These are phyloP conservation scores for Populus pruinosa DNA, from an alignment of 345 rosid genomes.

Conservation along the genomic window DNA sequence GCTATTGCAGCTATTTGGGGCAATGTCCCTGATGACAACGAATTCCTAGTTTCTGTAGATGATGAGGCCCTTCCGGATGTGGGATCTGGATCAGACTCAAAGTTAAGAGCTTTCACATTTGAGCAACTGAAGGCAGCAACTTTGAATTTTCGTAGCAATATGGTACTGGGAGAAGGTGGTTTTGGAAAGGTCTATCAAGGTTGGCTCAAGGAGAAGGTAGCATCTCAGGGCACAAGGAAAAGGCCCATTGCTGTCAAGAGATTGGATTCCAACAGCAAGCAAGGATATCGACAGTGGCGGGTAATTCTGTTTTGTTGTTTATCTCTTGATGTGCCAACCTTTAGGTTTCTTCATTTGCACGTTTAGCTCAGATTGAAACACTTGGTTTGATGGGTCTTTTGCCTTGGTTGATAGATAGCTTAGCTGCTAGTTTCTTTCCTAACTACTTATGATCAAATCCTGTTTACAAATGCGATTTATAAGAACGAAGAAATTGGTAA, in stretches of 20 bases:
- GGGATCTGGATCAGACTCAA: constrained; percentile 1
- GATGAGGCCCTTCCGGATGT: constrained; percentile 6
- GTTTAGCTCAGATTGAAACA: no score
- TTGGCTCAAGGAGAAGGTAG: constrained; percentile 13
- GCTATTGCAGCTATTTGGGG: constrained; percentile 5
- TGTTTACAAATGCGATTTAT: no score
- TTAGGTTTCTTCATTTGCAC: no score
- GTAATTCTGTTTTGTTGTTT: not conserved
- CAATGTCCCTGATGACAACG: not conserved
- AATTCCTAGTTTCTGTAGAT: not conserved
- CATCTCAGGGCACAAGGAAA: not conserved
- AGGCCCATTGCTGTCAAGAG: constrained; percentile 14
- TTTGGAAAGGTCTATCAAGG: constrained; percentile 1
- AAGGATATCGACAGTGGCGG: constrained; percentile 19
- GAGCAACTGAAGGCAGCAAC: constrained; percentile 18
- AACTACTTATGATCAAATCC: no score
- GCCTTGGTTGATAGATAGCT: no score
- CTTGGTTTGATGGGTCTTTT: no score
- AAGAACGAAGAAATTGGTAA: no score
- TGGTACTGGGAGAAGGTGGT: constrained; percentile 17
- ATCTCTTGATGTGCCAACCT: no score
- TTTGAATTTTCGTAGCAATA: not conserved
- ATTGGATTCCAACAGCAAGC: constrained; percentile 12
- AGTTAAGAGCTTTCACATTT: constrained; percentile 15
- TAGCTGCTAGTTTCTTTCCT: no score